phyloP scores from a whole-genome alignment of 2,329 filamentous ascomycete species.

The Nannizzia gypsea region DNA sequence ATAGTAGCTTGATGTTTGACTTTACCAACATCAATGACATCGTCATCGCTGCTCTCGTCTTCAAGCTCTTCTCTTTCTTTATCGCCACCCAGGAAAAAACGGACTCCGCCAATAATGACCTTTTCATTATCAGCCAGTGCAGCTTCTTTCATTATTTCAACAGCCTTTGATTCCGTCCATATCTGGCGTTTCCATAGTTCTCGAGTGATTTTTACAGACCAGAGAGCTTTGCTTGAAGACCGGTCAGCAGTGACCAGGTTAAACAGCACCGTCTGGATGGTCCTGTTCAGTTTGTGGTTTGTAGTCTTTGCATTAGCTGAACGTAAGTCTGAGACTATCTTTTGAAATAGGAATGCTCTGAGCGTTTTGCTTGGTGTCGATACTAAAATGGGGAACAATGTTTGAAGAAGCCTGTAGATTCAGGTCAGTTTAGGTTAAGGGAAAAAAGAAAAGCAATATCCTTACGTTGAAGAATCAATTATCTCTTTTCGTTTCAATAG shows the following conservation, averaged over 20 bases:
- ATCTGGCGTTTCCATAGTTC: conserved; percentile 95
- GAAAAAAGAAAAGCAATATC: background rate
- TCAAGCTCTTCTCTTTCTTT: conserved; percentile 89
- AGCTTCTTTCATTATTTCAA: conserved; percentile 97
- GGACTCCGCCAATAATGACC: conserved; percentile 71
- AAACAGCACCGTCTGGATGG: conserved; percentile 84
- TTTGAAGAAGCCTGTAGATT: conserved; percentile 54
- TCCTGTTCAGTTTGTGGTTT: conserved; percentile 87
- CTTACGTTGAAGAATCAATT: conserved; percentile 62
- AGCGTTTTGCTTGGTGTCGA: conserved; percentile 86
- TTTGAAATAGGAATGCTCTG: conserved; percentile 69
- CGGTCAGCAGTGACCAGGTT: conserved; percentile 82
- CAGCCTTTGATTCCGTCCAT: conserved; percentile 87
- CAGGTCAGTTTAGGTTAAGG: background rate
- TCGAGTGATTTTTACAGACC: conserved; percentile 89
- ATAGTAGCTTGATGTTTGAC: conserved; percentile 76
- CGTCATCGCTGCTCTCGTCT: conserved; percentile 75
- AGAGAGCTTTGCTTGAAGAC: conserved; percentile 73
- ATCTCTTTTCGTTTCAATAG: conserved; percentile 83
- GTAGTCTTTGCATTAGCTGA: conserved; percentile 75
- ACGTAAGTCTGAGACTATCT: conserved; percentile 83
- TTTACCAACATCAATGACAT: conserved; percentile 62
- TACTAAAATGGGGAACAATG: conserved; percentile 86
- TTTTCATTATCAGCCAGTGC: conserved; percentile 84
- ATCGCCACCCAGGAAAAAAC: conserved; percentile 92